Percentiles rank a stretch among this genome's conserved stretches.
These are phyloP conservation scores for Crithidia brevicula DNA, from an alignment of 208 protist species.

Conservation along the genomic window DNA sequence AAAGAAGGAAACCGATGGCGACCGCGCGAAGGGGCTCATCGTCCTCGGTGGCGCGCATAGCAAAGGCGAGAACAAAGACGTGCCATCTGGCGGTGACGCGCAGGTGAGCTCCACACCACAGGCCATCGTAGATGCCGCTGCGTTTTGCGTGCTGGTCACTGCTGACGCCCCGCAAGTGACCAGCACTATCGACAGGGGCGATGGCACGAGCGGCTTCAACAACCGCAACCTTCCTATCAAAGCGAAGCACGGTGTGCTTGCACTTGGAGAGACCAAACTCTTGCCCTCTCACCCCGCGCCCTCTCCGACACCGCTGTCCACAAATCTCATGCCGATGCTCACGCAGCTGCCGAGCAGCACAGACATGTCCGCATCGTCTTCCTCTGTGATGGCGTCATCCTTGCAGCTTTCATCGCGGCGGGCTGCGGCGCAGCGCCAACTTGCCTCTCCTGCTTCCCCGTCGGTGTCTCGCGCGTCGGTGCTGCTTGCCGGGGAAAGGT, in stretches of 20 bases:
- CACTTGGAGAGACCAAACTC: not conserved
- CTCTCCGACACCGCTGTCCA: not conserved
- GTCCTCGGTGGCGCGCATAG: too few relatives aligned
- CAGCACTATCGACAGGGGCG: not conserved
- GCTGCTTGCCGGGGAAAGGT: not conserved
- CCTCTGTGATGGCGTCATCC: not conserved
- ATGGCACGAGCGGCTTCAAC: not conserved
- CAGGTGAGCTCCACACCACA: not conserved
- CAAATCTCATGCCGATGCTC: not conserved
- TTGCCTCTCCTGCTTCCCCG: not conserved
- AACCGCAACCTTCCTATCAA: too few relatives aligned
- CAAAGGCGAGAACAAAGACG: too few relatives aligned
- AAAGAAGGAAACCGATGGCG: not conserved
- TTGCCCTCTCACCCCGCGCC: not conserved
- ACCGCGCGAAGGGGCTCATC: too few relatives aligned
- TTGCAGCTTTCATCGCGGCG: not conserved
- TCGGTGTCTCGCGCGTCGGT: not conserved
- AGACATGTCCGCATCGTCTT: not conserved
- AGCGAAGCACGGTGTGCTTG: too few relatives aligned
- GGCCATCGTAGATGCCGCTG: not conserved
- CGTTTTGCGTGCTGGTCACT: not conserved
- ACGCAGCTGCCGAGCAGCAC: slow-evolving; percentile 3
- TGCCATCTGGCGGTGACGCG: too few relatives aligned
- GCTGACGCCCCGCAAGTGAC: not conserved
- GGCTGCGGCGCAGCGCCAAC: not conserved